phyloP scores from a whole-genome alignment of 2,329 filamentous ascomycete genomes.

The Nigrospora sphaerica region DNA sequence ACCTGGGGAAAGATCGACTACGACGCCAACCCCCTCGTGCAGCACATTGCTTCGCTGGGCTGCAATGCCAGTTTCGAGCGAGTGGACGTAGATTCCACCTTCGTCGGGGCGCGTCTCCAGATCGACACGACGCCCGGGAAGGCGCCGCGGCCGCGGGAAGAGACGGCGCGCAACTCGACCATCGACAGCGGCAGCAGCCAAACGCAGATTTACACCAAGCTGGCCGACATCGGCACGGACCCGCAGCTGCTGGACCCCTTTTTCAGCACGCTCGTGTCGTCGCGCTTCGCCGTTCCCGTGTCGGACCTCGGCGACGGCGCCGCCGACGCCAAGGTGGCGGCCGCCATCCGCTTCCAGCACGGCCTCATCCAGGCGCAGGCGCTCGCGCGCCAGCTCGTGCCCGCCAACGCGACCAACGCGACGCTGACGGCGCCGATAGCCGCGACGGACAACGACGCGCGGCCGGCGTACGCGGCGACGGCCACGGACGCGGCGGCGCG shows the following conservation, averaged over 20 bases:
- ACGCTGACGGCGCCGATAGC: neutral
- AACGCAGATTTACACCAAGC: constrained; percentile 19
- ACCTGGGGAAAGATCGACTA: constrained; percentile 7
- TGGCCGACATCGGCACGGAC: constrained; percentile 16
- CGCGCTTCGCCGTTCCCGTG: constrained; percentile 22
- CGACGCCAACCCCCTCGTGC: constrained; percentile 13
- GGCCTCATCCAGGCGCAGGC: constrained; percentile 27
- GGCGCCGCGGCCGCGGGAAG: constrained; percentile 19
- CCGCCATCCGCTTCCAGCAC: constrained; percentile 27
- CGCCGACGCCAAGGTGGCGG: constrained; percentile 8
- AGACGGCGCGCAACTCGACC: constrained; percentile 8
- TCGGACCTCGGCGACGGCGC: constrained; percentile 12
- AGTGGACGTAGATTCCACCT: constrained; percentile 10
- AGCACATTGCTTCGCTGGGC: constrained; percentile 22
- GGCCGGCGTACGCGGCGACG: neutral
- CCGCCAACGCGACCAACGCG: neutral
- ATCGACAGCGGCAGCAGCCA: constrained; percentile 12
- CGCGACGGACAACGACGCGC: neutral
- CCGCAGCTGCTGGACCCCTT: constrained; percentile 24
- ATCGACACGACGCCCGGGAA: constrained; percentile 16
- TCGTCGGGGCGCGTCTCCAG: constrained; percentile 8
- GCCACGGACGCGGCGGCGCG: neutral
- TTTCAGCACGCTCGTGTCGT: constrained; percentile 25
- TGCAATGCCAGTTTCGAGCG: constrained; percentile 31
- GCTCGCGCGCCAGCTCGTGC: constrained; percentile 5